Percentiles rank a stretch among this genome's conserved stretches.
These are phyloP conservation scores for Ophiosphaerella herpotricha DNA, from an alignment of 2,329 filamentous ascomycete genomes.

Conservation along the genomic window DNA sequence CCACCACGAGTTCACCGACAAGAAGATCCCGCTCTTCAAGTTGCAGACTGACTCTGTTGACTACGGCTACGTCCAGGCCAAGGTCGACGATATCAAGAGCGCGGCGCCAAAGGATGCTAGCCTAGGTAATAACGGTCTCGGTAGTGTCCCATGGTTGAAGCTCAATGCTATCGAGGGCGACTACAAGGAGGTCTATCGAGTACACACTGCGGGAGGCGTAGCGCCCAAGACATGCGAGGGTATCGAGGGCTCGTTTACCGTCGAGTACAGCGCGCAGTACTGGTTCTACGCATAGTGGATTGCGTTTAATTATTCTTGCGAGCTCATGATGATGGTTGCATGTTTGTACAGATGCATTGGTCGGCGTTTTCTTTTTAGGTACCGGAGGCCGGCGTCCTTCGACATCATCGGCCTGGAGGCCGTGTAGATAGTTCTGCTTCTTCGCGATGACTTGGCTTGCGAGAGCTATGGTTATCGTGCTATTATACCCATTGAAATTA, in stretches of 20 bases:
- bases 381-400: slow-evolving; percentile 17
- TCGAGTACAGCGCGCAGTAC: slow-evolving; percentile 84
- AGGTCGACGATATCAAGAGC: slow-evolving; percentile 64
- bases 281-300: slow-evolving; percentile 57
- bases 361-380: slow-evolving; percentile 30
- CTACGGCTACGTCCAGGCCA: slow-evolving; percentile 66
- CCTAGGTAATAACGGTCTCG: slow-evolving; percentile 60
- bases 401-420: slow-evolving; percentile 13
- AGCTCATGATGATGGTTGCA: background rate
- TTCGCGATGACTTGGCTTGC: slow-evolving; percentile 20
- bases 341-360: slow-evolving; percentile 38
- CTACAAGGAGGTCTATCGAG: slow-evolving; percentile 77
- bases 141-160: slow-evolving; percentile 80
- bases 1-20: slow-evolving; percentile 78
- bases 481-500: slow-evolving; percentile 19
- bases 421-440: slow-evolving; percentile 27
- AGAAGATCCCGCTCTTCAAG: slow-evolving; percentile 78
- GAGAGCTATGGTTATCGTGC: slow-evolving; percentile 22
- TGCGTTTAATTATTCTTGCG: background rate
- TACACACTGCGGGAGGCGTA: slow-evolving; percentile 81
- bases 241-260: slow-evolving; percentile 65
- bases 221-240: slow-evolving; percentile 74
- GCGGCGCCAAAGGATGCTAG: slow-evolving; percentile 66
- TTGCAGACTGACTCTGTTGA: slow-evolving; percentile 62
- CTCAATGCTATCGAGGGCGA: slow-evolving; percentile 56